phyloP scores from a whole-genome alignment of 805 yeast species.

The Lachancea thermotolerans region DNA sequence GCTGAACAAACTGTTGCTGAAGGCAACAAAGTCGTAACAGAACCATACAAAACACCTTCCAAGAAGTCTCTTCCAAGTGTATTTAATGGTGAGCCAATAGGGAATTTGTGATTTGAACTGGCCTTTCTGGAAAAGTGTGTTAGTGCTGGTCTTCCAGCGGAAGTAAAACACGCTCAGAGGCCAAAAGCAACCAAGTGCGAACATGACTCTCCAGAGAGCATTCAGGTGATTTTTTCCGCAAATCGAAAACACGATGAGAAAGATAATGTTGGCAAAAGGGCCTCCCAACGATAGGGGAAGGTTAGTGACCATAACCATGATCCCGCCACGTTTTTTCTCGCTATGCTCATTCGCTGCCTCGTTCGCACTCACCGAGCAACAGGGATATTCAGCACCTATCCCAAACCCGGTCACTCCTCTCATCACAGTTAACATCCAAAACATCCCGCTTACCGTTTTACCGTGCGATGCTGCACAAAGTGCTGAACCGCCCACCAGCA shows the following conservation, averaged over 20 bases:
- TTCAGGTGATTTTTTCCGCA: conserved; percentile 40
- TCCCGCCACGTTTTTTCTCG: conserved; percentile 55
- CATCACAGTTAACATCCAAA: conserved; percentile 69
- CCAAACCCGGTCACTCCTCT: conserved; percentile 77
- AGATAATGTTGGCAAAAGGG: conserved; percentile 64
- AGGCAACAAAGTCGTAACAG: conserved; percentile 72
- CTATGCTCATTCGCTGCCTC: conserved; percentile 67
- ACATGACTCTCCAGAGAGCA: conserved; percentile 65
- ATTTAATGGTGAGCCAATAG: conserved; percentile 53
- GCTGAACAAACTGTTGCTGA: conserved; percentile 70
- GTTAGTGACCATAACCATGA: conserved; percentile 61
- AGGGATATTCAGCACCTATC: conserved; percentile 71
- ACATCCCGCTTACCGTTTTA: conserved; percentile 49
- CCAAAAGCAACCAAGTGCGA: conserved; percentile 59
- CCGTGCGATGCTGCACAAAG: conserved; percentile 71
- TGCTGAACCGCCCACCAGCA: conserved; percentile 57
- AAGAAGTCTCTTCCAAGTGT: conserved; percentile 58
- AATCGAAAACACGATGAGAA: conserved; percentile 59
- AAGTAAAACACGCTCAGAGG: conserved; percentile 68
- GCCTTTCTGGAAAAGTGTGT: conserved; percentile 54
- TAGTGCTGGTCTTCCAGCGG: conserved; percentile 62
- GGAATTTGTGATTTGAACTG: conserved; percentile 56
- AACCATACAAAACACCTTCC: conserved; percentile 78
- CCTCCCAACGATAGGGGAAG: conserved; percentile 71
- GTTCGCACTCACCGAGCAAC: conserved; percentile 59